Conservation (phyloP, 768 basidiomycete genomes). For the Termitomyces sp. region DNA sequence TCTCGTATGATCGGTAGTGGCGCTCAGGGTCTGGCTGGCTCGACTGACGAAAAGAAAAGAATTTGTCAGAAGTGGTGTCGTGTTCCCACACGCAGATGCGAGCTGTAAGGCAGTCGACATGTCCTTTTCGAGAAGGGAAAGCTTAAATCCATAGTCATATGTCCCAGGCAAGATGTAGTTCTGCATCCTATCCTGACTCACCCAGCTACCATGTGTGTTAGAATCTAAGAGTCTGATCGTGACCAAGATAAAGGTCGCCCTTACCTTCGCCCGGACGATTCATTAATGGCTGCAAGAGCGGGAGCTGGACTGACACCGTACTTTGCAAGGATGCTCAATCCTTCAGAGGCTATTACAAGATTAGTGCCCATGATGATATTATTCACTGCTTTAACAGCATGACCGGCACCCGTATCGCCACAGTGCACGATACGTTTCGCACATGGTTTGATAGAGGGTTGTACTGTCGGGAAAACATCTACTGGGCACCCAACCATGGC, state of each 20-base stretch:
- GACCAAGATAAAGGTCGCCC: background rate
- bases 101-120: constrained; percentile 9
- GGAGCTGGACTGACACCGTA: constrained; percentile 1
- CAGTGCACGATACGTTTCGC: constrained; percentile 3
- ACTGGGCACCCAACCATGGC: constrained; percentile 9
- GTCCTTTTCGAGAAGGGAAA: constrained; percentile 9
- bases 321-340: constrained; percentile 5
- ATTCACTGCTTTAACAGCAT: constrained; percentile 9
- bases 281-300: constrained; percentile 5
- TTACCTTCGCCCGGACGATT: constrained; percentile 10
- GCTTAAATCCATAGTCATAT: constrained; percentile 9
- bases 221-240: background rate
- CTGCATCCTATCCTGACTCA: constrained; percentile 1
- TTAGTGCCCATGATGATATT: constrained; percentile 9
- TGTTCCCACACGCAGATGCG: constrained; percentile 3
- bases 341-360: constrained; percentile 5
- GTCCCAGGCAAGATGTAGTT: constrained; percentile 6
- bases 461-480: background rate
- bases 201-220: constrained; percentile 1
- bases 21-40: background rate
- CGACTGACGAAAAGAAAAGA: constrained; percentile 4
- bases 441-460: background rate
- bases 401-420: constrained; percentile 7
- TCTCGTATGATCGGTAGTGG: constrained; percentile 1
- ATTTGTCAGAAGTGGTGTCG: constrained; percentile 5